Evolutionary conservation across 164 flowering plant species (phyloP), one percentile per base, ranked within the genome.

Genomic region (Macadamia integrifolia): DNA sequence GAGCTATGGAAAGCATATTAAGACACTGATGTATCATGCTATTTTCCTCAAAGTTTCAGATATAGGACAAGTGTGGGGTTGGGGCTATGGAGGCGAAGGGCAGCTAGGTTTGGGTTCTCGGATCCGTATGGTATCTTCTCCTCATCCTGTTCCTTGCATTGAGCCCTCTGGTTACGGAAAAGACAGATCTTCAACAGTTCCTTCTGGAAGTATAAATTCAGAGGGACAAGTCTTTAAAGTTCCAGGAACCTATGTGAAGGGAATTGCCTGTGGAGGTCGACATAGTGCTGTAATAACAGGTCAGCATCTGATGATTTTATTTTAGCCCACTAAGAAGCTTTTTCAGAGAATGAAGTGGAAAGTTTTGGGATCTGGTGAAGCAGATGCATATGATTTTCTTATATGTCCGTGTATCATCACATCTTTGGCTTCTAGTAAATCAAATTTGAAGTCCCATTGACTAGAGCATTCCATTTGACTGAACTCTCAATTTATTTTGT

Each of bases 31-130:
- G 23, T 23, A 23, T 23, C 23, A 23, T 64, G 66, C 64, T 78
- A 61, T 77, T 81, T 78, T 79, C 73, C 40, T 67, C 68, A 49
- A 80, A 75, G 78, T 83, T 86, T 75, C 92, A 95, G 99, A 95
- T 88, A 58, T 87, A 49, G 99, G 99, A 76, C 96, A 95, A 76
- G 97, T 95, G 75, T 95, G 99, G 99, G 99, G 99, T 78, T 95
- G 98, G 99, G 99, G 98, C 66, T 95, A 95, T 82, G 99, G 99
- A 71, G 99, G 99, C 31, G 99, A 95, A 73, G 99, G 99, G 42
- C 99, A 95, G 80, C 87, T 95, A 65, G 99, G 99, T 57, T 75
- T 90, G 81, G 99, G 99, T 42, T 89, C 97, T 59, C 87, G 96
- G 49, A 87, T 91, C 66, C 89, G 92, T 3, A 84, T 88, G 94